These are phyloP conservation scores for Pisolithus tinctorius DNA, from an alignment of 768 basidiomycete genomes.

Conservation along the genomic window DNA sequence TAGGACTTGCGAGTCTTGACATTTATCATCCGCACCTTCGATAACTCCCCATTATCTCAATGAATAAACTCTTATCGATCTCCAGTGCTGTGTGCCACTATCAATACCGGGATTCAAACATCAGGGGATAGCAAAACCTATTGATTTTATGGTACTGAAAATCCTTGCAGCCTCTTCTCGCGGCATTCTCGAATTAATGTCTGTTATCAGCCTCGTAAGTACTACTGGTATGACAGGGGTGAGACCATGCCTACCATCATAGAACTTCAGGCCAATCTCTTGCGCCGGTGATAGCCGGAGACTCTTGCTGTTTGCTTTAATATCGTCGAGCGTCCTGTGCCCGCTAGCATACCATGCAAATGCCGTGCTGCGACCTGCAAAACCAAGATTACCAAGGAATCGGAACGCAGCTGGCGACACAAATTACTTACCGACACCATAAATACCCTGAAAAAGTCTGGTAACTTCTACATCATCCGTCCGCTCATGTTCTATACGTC, in stretches of 20 bases:
- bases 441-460: conserved; percentile 68
- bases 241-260: conserved; percentile 47
- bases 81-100: conserved; percentile 44
- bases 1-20: neutral
- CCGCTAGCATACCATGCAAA: conserved; percentile 70
- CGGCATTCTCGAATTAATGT: conserved; percentile 83
- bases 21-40: conserved; percentile 42
- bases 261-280: conserved; percentile 60
- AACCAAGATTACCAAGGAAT: neutral
- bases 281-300: conserved; percentile 55
- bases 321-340: conserved; percentile 72
- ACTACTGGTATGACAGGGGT: neutral
- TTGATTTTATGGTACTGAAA: conserved; percentile 63
- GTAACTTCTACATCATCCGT: conserved; percentile 56
- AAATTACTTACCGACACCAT: conserved; percentile 69
- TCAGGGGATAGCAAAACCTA: conserved; percentile 41
- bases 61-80: conserved; percentile 62
- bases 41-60: conserved; percentile 92
- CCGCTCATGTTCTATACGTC: conserved; percentile 59
- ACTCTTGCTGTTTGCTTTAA: conserved; percentile 51
- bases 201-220: conserved; percentile 29
- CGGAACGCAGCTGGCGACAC: neutral
- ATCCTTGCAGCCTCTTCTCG: conserved; percentile 70
- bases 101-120: neutral
- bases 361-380: conserved; percentile 56